Base-by-base conservation (phyloP, 495 filamentous ascomycete genomes). In the Halenospora varia region DNA sequence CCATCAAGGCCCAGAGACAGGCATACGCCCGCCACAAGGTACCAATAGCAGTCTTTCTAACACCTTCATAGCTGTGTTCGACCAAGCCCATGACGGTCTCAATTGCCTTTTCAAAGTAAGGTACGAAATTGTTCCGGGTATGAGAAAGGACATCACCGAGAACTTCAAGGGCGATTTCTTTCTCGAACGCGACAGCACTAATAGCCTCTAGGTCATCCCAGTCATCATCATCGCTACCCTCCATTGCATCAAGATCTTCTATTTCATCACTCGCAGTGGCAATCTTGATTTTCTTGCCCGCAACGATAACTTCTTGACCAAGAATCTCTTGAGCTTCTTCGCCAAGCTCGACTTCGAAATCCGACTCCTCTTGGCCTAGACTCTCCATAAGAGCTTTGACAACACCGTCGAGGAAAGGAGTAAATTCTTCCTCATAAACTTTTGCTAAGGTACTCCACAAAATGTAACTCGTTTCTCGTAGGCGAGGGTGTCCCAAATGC, bases 161-260 rank as follows among this genome's bases (percentile, higher is more conserved):
- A 13, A 96, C 91, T 73, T 98, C 94, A 42, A 95, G 81, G 44
- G 95, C 94, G 57, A 97, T 96, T 74, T 98, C 94, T 72, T 98
- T 97, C 77, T 98, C 94, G 56, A 96, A 77, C 20, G 93, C 91
- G 50, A 97, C 82, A 41, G 89, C 88, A 23, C 89, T 93, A 26
- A 94, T 87, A 56, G 86, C 86, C 59, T 78, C 82, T 41, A 81
- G 77, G 57, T 95, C 91, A 69, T 93, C 88, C 87, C 88, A 92
- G 42, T 87, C 88, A 50, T 90, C 88, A 42, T 88, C 88, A 44
- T 88, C 84, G 22, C 86, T 75, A 44, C 87, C 85, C 57, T 78
- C 78, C 67, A 73, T 76, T 9, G 72, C 72, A 26, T 77, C 75
- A 44, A 84, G 75, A 46, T 88, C 85, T 44, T 88, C 82, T 35